A percentile compares a stretch with the other conserved stretches of the same genome.
These are phyloP conservation scores for Solanum habrochaites DNA, from an alignment of 257 asterid species.

Conservation along the genomic window DNA sequence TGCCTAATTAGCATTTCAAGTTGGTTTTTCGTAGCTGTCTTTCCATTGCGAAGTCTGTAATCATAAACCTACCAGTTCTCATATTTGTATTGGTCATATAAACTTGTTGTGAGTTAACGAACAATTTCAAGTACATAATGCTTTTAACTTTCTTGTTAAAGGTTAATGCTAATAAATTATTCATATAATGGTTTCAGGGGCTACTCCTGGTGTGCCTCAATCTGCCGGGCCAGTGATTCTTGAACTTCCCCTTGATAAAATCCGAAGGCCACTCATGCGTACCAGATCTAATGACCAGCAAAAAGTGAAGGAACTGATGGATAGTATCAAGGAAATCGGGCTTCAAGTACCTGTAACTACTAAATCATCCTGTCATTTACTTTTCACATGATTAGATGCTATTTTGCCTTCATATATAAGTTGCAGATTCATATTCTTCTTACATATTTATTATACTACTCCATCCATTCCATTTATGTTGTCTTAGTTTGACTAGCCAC, in stretches of 20 bases:
- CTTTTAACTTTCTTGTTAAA: neutral
- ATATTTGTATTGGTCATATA: neutral
- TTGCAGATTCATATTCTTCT: neutral
- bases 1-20: neutral
- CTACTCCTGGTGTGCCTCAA: conserved; percentile 51
- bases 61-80: neutral
- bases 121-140: neutral
- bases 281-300: conserved; percentile 72
- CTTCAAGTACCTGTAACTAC: conserved; percentile 95
- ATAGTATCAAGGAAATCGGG: conserved; percentile 70
- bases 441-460: neutral
- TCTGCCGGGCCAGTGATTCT: conserved; percentile 62
- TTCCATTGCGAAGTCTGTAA: neutral
- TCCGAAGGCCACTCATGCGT: conserved; percentile 85
- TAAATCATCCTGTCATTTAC: neutral
- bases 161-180: neutral
- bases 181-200: conserved; percentile 29
- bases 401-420: neutral
- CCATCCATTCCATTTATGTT: neutral
- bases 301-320: conserved; percentile 76
- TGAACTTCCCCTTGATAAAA: conserved; percentile 78
- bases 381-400: neutral
- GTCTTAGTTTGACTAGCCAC: neutral
- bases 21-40: neutral
- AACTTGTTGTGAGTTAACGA: neutral